Base-by-base conservation (phyloP, 208 protist genomes). In the Lotmaria passim region DNA sequence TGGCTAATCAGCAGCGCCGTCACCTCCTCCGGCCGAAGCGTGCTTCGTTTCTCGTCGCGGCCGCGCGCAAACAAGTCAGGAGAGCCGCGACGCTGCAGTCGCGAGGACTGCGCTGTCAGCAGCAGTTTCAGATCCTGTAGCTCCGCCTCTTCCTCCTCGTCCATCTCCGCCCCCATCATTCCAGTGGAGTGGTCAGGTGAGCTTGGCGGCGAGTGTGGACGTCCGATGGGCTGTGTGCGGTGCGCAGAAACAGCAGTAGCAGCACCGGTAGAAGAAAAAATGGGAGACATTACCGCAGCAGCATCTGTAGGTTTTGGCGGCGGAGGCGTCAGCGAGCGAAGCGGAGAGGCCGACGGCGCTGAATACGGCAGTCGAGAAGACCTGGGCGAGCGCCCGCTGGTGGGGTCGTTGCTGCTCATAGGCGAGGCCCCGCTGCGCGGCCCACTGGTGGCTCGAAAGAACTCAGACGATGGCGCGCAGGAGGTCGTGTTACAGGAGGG, bases 41-140 rank as follows among this genome's bases (percentile, higher is more conserved):
- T 52, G 5, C 10, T 3, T 6, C 63, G 50, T 38, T 24, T 58
- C 59, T 41, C 30, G 8, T 34, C 17, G 17, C 1, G 21, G 26
- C 7, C 2, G 12, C 15, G 47, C 46, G 21, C 39, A 23, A 31
- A 6, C 5, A 44, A 66, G 15, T 19, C 1, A 26, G 44, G 23
- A 31, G 50, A 34, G 30, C 10, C 28, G 48, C 73, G 68, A 19
- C 41, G 55, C 33, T 72, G 67, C 58, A 93, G 68, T 5, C 85
- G 88, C 12, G 67, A 56, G 14, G 79, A 73, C 58, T 93, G 88
- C 10, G 70, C 67, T 26, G 79, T 81, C 43, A 90, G 69, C n/a
- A 91, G 74, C 19, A 56, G 14, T 63, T 86, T 86, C 24, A 93
- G 64, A 5, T 53, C 47, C 38, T 74, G 59, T 53, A 93, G 68